Percentiles rank a stretch among this genome's conserved stretches.
Conservation (phyloP, 1,284 basidiomycete species). For the Microstroma glucosiphilum region DNA sequence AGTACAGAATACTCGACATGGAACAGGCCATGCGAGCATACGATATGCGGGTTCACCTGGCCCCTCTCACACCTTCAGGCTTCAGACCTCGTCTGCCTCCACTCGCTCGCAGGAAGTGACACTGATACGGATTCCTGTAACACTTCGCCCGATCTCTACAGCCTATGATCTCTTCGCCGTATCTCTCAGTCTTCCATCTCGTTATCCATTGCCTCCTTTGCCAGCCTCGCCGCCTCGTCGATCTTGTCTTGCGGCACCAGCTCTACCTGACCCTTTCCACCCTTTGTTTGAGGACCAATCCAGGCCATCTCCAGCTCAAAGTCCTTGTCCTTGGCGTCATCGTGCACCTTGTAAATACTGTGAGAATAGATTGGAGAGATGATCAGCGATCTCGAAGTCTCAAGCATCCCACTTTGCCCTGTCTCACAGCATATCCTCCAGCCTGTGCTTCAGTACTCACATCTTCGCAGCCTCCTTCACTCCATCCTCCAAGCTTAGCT, state of each 20-base stretch:
- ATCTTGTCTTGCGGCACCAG: constrained; percentile 5
- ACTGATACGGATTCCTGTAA: no score
- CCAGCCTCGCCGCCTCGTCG: constrained; percentile 77
- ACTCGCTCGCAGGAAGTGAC: no score
- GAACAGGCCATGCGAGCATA: no score
- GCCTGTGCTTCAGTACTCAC: constrained; percentile 18
- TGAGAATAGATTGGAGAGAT: not conserved
- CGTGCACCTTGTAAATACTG: constrained; percentile 95
- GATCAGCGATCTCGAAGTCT: not conserved
- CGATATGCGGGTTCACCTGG: no score
- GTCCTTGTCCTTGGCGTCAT: constrained; percentile 93
- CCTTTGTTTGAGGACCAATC: constrained; percentile 80
- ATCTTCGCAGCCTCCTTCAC: constrained; percentile 47
- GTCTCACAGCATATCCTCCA: not conserved
- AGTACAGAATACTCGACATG: no score
- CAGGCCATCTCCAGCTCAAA: constrained; percentile 98
- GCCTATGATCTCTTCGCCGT: no score
- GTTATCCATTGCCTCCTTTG: constrained; percentile 78
- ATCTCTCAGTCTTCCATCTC: constrained; percentile 64
- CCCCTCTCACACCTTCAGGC: no score
- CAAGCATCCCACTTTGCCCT: no score
- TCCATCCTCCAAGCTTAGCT: constrained; percentile 59
- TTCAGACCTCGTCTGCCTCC: no score
- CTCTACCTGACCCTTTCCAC: constrained; percentile 51
- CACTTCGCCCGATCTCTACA: no score